phyloP scores from a whole-genome alignment of 768 basidiomycete species.

The Cystofilobasidium macerans region DNA sequence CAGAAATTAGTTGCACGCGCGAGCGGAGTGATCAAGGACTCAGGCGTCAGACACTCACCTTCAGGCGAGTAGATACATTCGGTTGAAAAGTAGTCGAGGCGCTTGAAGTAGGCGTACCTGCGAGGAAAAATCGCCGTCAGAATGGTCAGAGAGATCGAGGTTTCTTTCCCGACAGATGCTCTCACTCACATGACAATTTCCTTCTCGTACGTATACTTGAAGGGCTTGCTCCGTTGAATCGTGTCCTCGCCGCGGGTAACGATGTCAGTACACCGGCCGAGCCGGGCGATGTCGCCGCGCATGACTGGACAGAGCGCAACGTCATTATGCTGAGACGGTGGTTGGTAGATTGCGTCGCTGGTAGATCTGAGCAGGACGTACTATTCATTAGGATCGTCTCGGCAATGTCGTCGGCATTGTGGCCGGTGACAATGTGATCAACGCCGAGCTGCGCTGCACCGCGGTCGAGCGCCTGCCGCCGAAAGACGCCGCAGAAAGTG shows the following conservation, averaged over 20 bases:
- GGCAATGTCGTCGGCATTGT: constrained; percentile 98
- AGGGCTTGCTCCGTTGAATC: constrained; percentile 94
- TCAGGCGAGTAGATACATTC: constrained; percentile 99
- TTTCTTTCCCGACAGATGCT: not conserved
- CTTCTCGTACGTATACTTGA: constrained; percentile 98
- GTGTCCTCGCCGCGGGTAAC: constrained; percentile 94
- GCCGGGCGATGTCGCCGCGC: constrained; percentile 89
- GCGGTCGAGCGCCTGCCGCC: constrained; percentile 88
- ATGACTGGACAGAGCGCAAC: constrained; percentile 54
- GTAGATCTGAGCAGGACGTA: too few relatives aligned
- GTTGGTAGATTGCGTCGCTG: too few relatives aligned
- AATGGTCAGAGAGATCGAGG: constrained; percentile 22
- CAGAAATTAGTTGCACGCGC: too few relatives aligned
- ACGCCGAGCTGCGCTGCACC: constrained; percentile 80
- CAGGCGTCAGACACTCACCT: too few relatives aligned
- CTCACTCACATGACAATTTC: constrained; percentile 93
- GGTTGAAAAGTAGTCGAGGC: constrained; percentile 92
- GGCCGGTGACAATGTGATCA: constrained; percentile 96
- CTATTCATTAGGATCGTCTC: constrained; percentile 99
- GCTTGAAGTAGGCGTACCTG: constrained; percentile 93
- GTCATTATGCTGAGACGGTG: not conserved
- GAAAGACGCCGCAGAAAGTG: constrained; percentile 96
- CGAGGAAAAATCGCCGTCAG: too few relatives aligned
- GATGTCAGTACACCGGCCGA: constrained; percentile 85
- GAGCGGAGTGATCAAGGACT: too few relatives aligned